Evolutionary conservation across 2,329 filamentous ascomycete species (phyloP).

Genomic region (Endoconidiophora laricicola): DNA sequence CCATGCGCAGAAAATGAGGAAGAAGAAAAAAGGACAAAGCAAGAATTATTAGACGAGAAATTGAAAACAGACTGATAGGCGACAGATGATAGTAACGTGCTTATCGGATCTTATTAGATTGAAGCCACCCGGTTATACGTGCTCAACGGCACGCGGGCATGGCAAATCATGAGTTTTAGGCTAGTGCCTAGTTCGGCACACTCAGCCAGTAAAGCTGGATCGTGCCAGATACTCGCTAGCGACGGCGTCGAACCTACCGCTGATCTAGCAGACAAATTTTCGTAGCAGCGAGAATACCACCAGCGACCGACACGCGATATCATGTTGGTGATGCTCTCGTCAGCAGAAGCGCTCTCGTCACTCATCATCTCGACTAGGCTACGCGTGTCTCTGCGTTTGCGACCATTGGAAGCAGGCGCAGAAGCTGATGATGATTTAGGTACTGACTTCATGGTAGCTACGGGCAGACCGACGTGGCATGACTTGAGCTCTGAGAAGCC

Average conservation of each 20-base stretch:
- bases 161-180: conserved; percentile 79
- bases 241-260: not conserved
- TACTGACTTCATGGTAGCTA: conserved; percentile 28
- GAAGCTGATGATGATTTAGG: not conserved
- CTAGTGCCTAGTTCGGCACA: conserved; percentile 77
- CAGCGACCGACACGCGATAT: conserved; percentile 82
- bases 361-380: conserved; percentile 57
- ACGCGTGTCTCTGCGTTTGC: conserved; percentile 27
- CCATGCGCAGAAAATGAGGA: no score
- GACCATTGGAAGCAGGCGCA: conserved; percentile 19
- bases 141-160: conserved; percentile 60
- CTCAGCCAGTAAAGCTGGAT: conserved; percentile 59
- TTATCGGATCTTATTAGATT: conserved; percentile 1
- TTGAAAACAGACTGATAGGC: not conserved
- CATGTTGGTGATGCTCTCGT: conserved; percentile 81
- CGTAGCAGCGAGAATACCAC: conserved; percentile 94
- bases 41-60: not conserved
- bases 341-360: conserved; percentile 50
- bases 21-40: not conserved
- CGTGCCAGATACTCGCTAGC: conserved; percentile 54
- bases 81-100: not conserved
- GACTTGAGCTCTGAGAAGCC: conserved; percentile 59
- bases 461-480: conserved; percentile 63
- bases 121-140: conserved; percentile 9
- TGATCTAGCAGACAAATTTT: conserved; percentile 35